Evolutionary conservation across 2,329 filamentous ascomycete genomes (phyloP).

Genomic region (Chaetomiaceae sp.): DNA sequence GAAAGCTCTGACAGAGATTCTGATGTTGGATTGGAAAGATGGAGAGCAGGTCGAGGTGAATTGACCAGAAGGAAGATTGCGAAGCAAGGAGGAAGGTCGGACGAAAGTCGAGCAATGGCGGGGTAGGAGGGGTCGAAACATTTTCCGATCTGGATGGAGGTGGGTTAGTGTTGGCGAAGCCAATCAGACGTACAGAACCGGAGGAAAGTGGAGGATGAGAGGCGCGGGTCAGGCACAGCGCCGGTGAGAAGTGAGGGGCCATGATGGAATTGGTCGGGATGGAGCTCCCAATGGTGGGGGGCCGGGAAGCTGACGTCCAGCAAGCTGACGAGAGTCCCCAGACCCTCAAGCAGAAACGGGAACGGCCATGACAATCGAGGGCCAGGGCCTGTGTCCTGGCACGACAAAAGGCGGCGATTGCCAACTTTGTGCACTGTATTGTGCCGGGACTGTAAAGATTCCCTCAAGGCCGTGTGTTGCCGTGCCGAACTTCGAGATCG

Average conservation of each 20-base stretch:
- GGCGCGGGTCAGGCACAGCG: slow-evolving; percentile 13
- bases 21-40: slow-evolving; percentile 34
- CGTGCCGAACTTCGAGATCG: too few species aligned
- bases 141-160: slow-evolving; percentile 27
- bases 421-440: too few species aligned
- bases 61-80: slow-evolving; percentile 30
- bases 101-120: slow-evolving; percentile 34
- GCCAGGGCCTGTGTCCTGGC: too few species aligned
- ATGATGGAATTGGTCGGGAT: not conserved
- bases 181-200: slow-evolving; percentile 20
- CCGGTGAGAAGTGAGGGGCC: slow-evolving; percentile 22
- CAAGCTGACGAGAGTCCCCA: too few species aligned
- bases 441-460: too few species aligned
- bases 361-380: too few species aligned
- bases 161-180: slow-evolving; percentile 24
- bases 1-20: slow-evolving; percentile 34
- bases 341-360: too few species aligned
- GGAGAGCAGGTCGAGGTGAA: slow-evolving; percentile 32
- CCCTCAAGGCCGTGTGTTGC: too few species aligned
- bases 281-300: not conserved
- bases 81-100: slow-evolving; percentile 32
- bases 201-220: slow-evolving; percentile 8
- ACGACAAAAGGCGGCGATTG: too few species aligned
- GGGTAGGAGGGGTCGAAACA: slow-evolving; percentile 40
- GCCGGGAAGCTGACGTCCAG: not conserved